Conservation (phyloP, 805 yeast species). For the Hanseniaspora pseudoguilliermondii region DNA sequence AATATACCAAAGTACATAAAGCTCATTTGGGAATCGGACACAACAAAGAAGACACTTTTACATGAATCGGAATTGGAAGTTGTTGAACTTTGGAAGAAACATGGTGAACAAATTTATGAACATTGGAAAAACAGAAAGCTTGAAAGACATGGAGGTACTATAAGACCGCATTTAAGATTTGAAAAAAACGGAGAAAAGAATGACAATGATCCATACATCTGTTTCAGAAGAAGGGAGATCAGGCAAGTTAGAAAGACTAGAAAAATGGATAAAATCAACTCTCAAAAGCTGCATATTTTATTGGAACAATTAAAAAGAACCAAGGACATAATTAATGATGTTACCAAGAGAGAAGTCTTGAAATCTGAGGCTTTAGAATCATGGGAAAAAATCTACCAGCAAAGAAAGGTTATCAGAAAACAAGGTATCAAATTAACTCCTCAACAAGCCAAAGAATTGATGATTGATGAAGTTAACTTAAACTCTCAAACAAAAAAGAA, state of each 20-base stretch:
- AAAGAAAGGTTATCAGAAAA: not conserved
- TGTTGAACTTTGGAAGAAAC: constrained; percentile 27
- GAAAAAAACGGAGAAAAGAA: constrained; percentile 84
- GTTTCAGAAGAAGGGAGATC: constrained; percentile 89
- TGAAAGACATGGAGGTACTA: constrained; percentile 51
- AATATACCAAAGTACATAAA: constrained; percentile 27
- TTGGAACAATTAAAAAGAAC: constrained; percentile 70
- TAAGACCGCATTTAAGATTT: constrained; percentile 65
- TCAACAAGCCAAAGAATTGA: not conserved
- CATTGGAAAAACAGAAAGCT: constrained; percentile 75
- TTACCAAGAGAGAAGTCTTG: constrained; percentile 55
- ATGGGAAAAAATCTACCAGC: constrained; percentile 7
- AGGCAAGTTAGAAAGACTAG: constrained; percentile 94
- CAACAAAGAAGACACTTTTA: constrained; percentile 6
- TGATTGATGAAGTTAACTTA: constrained; percentile 7
- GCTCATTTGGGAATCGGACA: constrained; percentile 12
- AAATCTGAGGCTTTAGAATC: not conserved
- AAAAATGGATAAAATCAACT: constrained; percentile 81
- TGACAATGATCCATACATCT: constrained; percentile 85
- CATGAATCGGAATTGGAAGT: constrained; percentile 10
- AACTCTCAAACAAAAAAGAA: not conserved
- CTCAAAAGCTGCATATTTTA: constrained; percentile 64
- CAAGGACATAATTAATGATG: constrained; percentile 49
- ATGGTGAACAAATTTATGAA: constrained; percentile 57
- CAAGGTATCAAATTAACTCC: not conserved